These are phyloP conservation scores for Talaromyces sp. DNA, from an alignment of 2,329 filamentous ascomycete species.

Conservation along the genomic window DNA sequence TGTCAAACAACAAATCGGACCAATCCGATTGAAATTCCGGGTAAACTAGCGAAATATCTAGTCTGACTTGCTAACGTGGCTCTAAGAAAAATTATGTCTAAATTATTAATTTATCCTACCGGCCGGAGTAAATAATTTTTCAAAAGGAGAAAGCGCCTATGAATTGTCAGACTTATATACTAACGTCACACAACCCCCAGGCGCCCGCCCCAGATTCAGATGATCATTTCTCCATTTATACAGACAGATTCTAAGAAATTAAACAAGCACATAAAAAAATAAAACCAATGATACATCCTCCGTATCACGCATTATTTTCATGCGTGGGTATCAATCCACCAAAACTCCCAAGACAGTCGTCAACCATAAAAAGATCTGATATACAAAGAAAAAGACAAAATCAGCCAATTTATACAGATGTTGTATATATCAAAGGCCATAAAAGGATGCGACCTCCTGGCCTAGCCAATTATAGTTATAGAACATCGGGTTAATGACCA, in stretches of 20 bases:
- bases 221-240: too few relatives aligned
- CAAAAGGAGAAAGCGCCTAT: too few relatives aligned
- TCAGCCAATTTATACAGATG: background rate
- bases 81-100: too few relatives aligned
- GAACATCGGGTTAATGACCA: constrained; percentile 11
- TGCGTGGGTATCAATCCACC: background rate
- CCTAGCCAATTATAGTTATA: constrained; percentile 10
- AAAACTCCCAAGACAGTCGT: background rate
- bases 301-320: background rate
- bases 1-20: too few relatives aligned
- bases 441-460: constrained; percentile 11
- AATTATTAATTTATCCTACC: too few relatives aligned
- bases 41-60: too few relatives aligned
- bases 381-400: background rate
- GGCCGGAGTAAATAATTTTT: too few relatives aligned
- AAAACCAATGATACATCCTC: background rate
- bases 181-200: too few relatives aligned
- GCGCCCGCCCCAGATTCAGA: too few relatives aligned
- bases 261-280: background rate
- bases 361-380: background rate
- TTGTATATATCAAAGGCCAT: constrained; percentile 2
- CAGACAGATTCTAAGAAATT: background rate
- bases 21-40: too few relatives aligned
- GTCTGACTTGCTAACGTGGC: too few relatives aligned
- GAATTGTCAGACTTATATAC: too few relatives aligned